A percentile compares a stretch with the other conserved stretches of the same genome.
Evolutionary conservation across 2,329 filamentous ascomycete genomes (phyloP).

Genomic region (Colletotrichum neosansevieriae): DNA sequence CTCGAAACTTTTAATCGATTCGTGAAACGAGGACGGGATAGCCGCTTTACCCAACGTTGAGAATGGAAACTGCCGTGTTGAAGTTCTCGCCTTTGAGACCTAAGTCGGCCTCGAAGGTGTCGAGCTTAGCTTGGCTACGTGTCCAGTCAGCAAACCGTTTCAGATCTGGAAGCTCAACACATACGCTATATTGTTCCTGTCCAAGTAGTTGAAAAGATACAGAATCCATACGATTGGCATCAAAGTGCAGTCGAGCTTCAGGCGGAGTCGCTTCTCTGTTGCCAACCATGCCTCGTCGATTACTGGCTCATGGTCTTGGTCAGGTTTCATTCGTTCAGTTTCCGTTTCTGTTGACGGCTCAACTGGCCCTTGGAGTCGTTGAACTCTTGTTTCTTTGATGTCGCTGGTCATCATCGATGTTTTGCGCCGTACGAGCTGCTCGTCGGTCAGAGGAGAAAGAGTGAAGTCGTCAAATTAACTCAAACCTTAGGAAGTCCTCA

Average conservation of each 20-base stretch:
- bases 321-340: background rate
- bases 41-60: constrained; percentile 18
- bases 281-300: constrained; percentile 2
- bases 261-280: constrained; percentile 35
- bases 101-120: constrained; percentile 17
- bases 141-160: background rate
- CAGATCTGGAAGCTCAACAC: background rate
- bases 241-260: constrained; percentile 43
- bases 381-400: background rate
- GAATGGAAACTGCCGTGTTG: constrained; percentile 21
- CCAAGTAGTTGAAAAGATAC: constrained; percentile 26
- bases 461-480: no score
- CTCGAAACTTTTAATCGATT: no score
- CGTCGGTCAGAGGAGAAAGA: no score
- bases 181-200: constrained; percentile 37
- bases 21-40: background rate
- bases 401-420: background rate
- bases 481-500: no score
- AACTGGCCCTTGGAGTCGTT: background rate
- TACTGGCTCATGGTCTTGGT: background rate
- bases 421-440: no score
- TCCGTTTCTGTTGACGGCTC: background rate
- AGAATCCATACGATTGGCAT: constrained; percentile 32
- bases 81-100: constrained; percentile 13
- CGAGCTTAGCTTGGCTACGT: constrained; percentile 22